Evolutionary conservation across 306 rosid species (phyloP).

Genomic region (Vigna hirtella): DNA sequence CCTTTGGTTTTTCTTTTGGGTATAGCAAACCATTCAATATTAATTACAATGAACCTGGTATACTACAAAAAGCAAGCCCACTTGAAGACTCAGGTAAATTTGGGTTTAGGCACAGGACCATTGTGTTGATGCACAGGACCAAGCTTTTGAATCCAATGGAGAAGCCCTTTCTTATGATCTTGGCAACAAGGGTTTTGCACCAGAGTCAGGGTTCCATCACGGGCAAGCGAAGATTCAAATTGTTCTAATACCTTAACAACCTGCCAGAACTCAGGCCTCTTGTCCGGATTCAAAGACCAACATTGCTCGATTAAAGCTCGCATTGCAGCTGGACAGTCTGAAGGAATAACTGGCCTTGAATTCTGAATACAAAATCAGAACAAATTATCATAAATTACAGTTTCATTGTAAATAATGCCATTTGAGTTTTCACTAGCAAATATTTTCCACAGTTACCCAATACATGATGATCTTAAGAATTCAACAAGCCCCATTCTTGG

Average conservation of each 20-base stretch:
- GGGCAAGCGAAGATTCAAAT: slow-evolving; percentile 73
- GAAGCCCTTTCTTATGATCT: slow-evolving; percentile 90
- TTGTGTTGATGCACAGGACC: slow-evolving; percentile 63
- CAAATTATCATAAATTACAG: slow-evolving; percentile 46
- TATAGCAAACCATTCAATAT: slow-evolving; percentile 52
- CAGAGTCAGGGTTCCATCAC: slow-evolving; percentile 72
- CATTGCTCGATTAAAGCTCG: slow-evolving; percentile 87
- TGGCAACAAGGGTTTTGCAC: slow-evolving; percentile 56
- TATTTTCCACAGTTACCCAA: not conserved
- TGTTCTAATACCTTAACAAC: slow-evolving; percentile 82
- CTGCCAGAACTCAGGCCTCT: slow-evolving; percentile 95
- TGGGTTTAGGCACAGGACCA: slow-evolving; percentile 78
- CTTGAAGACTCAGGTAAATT: slow-evolving; percentile 65
- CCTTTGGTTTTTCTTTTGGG: slow-evolving; percentile 42
- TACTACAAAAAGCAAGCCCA: slow-evolving; percentile 62
- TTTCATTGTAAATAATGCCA: slow-evolving; percentile 13
- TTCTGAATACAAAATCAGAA: slow-evolving; percentile 58
- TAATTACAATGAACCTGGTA: slow-evolving; percentile 73
- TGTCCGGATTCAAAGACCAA: slow-evolving; percentile 78
- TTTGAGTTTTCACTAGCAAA: slow-evolving; percentile 11
- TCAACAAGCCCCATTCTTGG: slow-evolving; percentile 19
- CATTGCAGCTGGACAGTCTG: slow-evolving; percentile 74
- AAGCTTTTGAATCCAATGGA: slow-evolving; percentile 93
- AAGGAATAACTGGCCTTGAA: slow-evolving; percentile 76
- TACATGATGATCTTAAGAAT: not conserved